A percentile compares a stretch with the other conserved stretches of the same genome.
Evolutionary conservation across 108 stramenopile species (phyloP).

Genomic region (Cyclotella atomus): DNA sequence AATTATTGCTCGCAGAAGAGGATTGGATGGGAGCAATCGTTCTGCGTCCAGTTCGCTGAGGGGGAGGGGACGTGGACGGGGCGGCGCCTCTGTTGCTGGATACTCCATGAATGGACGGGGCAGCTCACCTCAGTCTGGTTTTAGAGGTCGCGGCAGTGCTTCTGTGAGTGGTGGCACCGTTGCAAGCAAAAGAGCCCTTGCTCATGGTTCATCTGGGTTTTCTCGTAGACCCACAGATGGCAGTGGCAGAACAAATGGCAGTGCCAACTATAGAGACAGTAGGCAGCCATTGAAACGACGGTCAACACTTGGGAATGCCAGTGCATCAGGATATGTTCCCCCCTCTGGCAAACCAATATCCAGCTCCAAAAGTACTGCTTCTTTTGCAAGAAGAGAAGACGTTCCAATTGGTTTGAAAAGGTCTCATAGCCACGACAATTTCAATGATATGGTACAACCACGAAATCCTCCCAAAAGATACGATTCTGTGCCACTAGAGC

Average conservation of each 20-base stretch:
- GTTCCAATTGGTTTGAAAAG: background rate
- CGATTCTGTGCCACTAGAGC: no score
- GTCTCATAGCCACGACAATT: background rate
- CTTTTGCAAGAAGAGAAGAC: background rate
- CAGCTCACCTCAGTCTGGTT: background rate
- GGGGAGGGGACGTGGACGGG: background rate
- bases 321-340: background rate
- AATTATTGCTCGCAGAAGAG: conserved; percentile 1
- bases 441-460: background rate
- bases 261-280: no score
- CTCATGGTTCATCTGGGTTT: background rate
- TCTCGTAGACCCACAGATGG: background rate
- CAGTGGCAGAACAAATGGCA: background rate
- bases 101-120: no score
- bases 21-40: background rate
- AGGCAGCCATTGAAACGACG: background rate
- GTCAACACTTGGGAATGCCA: background rate
- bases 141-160: background rate
- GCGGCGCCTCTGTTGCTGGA: background rate
- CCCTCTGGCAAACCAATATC: background rate
- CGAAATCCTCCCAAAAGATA: background rate
- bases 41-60: no score
- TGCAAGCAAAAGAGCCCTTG: no score
- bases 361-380: background rate
- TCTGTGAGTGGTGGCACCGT: background rate